Percentiles rank a stretch among this genome's conserved stretches.
These are phyloP conservation scores for Conringia planisiliqua DNA, from an alignment of 345 rosid species.

Conservation along the genomic window DNA sequence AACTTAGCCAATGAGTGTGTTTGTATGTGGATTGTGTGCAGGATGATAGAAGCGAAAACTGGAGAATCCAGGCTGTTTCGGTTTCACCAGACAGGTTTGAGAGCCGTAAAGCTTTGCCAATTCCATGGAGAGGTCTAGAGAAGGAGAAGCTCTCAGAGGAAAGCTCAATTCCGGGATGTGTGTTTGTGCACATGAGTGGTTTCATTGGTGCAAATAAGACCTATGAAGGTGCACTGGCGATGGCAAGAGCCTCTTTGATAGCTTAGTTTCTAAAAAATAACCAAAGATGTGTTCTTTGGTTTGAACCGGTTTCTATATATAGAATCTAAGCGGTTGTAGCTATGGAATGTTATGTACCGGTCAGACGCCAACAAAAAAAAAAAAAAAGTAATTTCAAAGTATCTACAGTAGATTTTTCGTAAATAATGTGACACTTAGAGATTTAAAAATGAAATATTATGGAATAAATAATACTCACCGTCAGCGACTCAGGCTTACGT, in stretches of 20 bases:
- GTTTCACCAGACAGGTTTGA: conserved; percentile 70
- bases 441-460: neutral
- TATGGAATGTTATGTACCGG: too few relatives aligned
- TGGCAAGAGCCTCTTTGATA: conserved; percentile 53
- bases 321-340: neutral
- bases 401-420: too few relatives aligned
- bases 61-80: conserved; percentile 83
- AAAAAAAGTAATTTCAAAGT: too few relatives aligned
- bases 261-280: neutral
- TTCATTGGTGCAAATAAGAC: conserved; percentile 72
- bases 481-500: neutral
- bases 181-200: conserved; percentile 85
- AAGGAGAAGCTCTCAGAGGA: conserved; percentile 59
- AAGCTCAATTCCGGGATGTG: conserved; percentile 58
- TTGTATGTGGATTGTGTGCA: conserved; percentile 30
- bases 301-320: neutral
- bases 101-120: conserved; percentile 77
- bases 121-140: conserved; percentile 75
- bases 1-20: conserved; percentile 1
- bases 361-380: too few relatives aligned
- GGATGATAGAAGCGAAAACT: conserved; percentile 79
- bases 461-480: neutral
- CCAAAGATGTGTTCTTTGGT: neutral
- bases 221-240: conserved; percentile 67
- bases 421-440: neutral